Base-by-base conservation (phyloP, 352 stramenopile species). In the Achlya hypogyna region DNA sequence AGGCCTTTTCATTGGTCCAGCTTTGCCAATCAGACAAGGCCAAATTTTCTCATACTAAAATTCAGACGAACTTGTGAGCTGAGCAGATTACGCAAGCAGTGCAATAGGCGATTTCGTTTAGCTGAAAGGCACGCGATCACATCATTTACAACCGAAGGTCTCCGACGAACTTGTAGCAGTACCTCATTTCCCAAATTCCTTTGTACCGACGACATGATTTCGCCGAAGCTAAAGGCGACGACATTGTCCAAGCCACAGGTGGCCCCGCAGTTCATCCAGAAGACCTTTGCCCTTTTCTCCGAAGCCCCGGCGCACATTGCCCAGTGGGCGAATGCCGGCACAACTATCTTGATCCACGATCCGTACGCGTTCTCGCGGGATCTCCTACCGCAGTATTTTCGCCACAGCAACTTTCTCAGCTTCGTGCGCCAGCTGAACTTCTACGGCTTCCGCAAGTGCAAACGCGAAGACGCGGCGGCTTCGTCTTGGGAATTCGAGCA, bases 401-500 rank as follows among this genome's bases (percentile, higher is more conserved):
- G 42, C 16, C 62, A 75, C 18, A 60, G 67, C 23, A 74, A 56
- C 14, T 43, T 73, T 20, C 14, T 14, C 23, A 73, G 51, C 23
- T 75, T 75, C 42, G 51, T 75, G 9, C 49, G 71, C 22, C 71
- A 75, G 65, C 71, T 75, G 18, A 71, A 75, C 66, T 75, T 75
- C 75, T 75, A 75, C 32, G 70, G 71, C 32, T 75, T 75, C 47
- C 69, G 59, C 4, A 75, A 75, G 47, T 49, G 22, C 2, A 71
- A 75, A 20, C 49, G 49, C 25, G 49, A 56, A 10, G 31, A 38
- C 31, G 12, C 25, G 31, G n/a, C 25, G 6, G 25, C 10, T 16
- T 9, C n/a, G 6, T 12, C 49, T 10, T 64, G 87, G 87, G 86
- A 96, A 74, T 96, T 96, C 63, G 89, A 92, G 70, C 88, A 96